Conservation (phyloP, 495 filamentous ascomycete species). For the Aspergillus kassunensis region DNA sequence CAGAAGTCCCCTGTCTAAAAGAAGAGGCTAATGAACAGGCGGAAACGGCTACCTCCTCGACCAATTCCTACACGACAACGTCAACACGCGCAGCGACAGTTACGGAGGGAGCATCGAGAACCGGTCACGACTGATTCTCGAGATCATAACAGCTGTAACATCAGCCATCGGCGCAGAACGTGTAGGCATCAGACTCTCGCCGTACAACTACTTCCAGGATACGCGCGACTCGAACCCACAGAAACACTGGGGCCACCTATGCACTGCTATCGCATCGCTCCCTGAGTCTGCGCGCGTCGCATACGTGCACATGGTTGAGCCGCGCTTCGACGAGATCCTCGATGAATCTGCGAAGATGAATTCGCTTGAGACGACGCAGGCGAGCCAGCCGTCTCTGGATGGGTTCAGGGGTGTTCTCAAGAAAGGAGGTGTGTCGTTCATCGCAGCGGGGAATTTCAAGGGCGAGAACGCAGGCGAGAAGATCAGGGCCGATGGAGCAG, state of each 20-base stretch:
- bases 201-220: slow-evolving; percentile 49
- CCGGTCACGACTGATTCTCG: slow-evolving; percentile 42
- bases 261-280: slow-evolving; percentile 20
- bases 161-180: slow-evolving; percentile 26
- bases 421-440: slow-evolving; percentile 28
- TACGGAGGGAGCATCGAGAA: slow-evolving; percentile 53
- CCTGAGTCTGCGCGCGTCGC: slow-evolving; percentile 20
- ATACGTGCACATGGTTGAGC: slow-evolving; percentile 43
- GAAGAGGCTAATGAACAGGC: slow-evolving; percentile 16
- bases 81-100: slow-evolving; percentile 48
- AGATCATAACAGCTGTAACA: slow-evolving; percentile 33
- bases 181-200: slow-evolving; percentile 42
- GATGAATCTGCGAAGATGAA: slow-evolving; percentile 44
- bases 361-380: slow-evolving; percentile 14
- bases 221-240: slow-evolving; percentile 31
- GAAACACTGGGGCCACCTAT: slow-evolving; percentile 18
- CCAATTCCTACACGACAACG: slow-evolving; percentile 49
- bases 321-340: slow-evolving; percentile 43
- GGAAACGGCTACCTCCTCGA: slow-evolving; percentile 55
- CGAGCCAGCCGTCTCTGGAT: slow-evolving; percentile 20
- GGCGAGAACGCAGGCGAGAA: slow-evolving; percentile 23
- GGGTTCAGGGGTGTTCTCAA: slow-evolving; percentile 26
- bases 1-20: too few relatives aligned
- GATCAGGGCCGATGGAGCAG: slow-evolving; percentile 23
- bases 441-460: slow-evolving; percentile 32